Evolutionary conservation across 805 yeast genomes (phyloP).

Genomic region (Lipomyces lipofer): DNA sequence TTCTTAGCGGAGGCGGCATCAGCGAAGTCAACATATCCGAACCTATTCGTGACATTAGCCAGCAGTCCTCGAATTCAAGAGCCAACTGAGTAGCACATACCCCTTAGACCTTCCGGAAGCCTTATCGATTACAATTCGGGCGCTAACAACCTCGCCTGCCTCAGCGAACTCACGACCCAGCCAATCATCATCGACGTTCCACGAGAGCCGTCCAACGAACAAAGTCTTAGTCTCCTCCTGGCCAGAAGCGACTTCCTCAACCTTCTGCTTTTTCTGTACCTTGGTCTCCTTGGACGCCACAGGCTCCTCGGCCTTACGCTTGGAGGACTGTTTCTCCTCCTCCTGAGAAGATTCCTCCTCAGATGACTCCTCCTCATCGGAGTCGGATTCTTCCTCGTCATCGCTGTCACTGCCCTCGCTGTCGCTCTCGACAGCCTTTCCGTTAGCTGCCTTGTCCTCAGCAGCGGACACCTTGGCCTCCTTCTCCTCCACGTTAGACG

Average conservation of each 20-base stretch:
- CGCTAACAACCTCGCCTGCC: slow-evolving; percentile 76
- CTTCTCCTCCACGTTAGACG: slow-evolving; percentile 24
- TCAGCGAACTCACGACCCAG: slow-evolving; percentile 81
- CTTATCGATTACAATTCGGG: slow-evolving; percentile 93
- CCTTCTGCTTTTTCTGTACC: slow-evolving; percentile 56
- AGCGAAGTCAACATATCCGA: slow-evolving; percentile 85
- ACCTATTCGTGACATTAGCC: slow-evolving; percentile 9
- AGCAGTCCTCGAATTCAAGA: background rate
- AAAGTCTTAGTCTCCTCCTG: slow-evolving; percentile 75
- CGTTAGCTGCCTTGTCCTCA: background rate
- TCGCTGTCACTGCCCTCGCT: slow-evolving; percentile 5
- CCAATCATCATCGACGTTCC: slow-evolving; percentile 97
- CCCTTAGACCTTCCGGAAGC: slow-evolving; percentile 93
- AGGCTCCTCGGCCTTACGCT: slow-evolving; percentile 48
- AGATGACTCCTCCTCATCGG: slow-evolving; percentile 42
- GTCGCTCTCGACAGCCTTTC: slow-evolving; percentile 19
- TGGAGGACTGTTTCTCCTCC: slow-evolving; percentile 33
- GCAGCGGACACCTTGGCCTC: slow-evolving; percentile 3
- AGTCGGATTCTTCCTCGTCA: slow-evolving; percentile 27
- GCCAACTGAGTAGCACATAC: slow-evolving; percentile 46
- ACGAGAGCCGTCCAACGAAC: slow-evolving; percentile 95
- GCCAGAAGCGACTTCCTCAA: slow-evolving; percentile 41
- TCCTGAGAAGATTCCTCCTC: slow-evolving; percentile 42
- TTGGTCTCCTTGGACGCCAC: slow-evolving; percentile 46
- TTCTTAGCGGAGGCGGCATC: slow-evolving; percentile 74